A percentile compares a stretch with the other conserved stretches of the same genome.
phyloP scores from a whole-genome alignment of 306 rosid species.

The Gastrolobium bilobum region DNA sequence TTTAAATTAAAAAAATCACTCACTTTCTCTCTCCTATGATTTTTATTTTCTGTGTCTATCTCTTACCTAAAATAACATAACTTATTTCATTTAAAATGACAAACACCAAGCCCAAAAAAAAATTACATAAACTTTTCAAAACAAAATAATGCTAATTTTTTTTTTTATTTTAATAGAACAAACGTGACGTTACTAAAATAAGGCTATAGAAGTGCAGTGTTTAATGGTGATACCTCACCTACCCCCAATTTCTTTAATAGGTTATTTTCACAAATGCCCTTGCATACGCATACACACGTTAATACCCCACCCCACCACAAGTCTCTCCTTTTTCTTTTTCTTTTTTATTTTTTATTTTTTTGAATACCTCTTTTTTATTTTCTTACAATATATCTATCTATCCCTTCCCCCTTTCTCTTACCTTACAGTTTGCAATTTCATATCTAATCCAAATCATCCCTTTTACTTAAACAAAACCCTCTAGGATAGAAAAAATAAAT shows the following conservation, averaged over 20 bases:
- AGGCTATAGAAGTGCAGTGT: slow-evolving; percentile 49
- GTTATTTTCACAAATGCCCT: neutral
- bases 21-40: too few species aligned
- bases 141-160: neutral
- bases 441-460: neutral
- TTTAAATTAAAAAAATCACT: too few species aligned
- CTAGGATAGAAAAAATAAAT: neutral
- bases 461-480: neutral
- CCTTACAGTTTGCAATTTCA: neutral
- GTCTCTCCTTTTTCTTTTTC: slow-evolving; percentile 15
- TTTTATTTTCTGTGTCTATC: too few species aligned
- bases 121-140: too few species aligned
- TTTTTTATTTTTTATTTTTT: too few species aligned
- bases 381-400: too few species aligned
- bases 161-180: neutral
- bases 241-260: slow-evolving; percentile 6
- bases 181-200: slow-evolving; percentile 42
- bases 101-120: too few species aligned
- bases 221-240: neutral
- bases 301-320: slow-evolving; percentile 30
- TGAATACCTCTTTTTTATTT: too few species aligned
- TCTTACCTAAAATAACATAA: too few species aligned
- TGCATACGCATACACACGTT: neutral
- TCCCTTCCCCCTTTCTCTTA: neutral
- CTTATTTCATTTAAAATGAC: too few species aligned